phyloP scores from a whole-genome alignment of 352 stramenopile genomes.

The Plasmopara viticola region DNA sequence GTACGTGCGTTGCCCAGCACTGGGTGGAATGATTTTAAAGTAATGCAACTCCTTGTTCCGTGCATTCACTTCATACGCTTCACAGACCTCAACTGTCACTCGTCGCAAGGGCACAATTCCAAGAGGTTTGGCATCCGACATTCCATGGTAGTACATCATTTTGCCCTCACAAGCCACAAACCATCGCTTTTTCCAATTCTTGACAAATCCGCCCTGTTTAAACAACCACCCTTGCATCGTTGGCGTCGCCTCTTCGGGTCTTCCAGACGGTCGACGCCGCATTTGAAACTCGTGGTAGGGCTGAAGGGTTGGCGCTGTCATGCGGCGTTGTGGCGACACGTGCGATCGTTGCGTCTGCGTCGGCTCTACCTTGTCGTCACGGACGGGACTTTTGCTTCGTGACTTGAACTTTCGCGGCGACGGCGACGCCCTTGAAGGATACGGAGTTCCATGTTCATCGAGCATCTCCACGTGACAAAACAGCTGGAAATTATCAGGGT shows the following conservation, averaged over 20 bases:
- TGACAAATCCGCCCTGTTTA: slow-evolving; percentile 75
- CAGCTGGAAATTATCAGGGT: slow-evolving; percentile 51
- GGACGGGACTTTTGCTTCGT: slow-evolving; percentile 16
- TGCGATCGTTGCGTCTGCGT: slow-evolving; percentile 3
- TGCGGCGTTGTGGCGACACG: slow-evolving; percentile 22
- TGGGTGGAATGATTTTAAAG: slow-evolving; percentile 61
- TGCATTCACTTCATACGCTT: slow-evolving; percentile 50
- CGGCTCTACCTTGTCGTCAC: slow-evolving; percentile 18
- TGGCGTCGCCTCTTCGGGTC: slow-evolving; percentile 22
- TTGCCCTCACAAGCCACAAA: slow-evolving; percentile 75
- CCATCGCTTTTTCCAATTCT: slow-evolving; percentile 84
- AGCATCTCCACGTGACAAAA: slow-evolving; percentile 45
- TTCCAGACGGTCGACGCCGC: slow-evolving; percentile 15
- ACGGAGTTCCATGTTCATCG: slow-evolving; percentile 19
- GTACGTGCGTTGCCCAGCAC: slow-evolving; percentile 56
- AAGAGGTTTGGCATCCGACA: slow-evolving; percentile 61
- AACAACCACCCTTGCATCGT: slow-evolving; percentile 69
- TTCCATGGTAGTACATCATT: slow-evolving; percentile 69
- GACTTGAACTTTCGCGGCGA: slow-evolving; percentile 6
- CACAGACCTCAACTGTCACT: slow-evolving; percentile 53
- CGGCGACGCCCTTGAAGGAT: slow-evolving; percentile 7
- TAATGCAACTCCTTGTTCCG: slow-evolving; percentile 54
- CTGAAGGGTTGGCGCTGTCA: slow-evolving; percentile 20
- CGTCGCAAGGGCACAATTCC: slow-evolving; percentile 54
- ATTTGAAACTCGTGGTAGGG: slow-evolving; percentile 11